Percentiles rank a stretch among this genome's conserved stretches.
Evolutionary conservation across 495 filamentous ascomycete genomes (phyloP).

Genomic region (Thermochaetoides thermophila): DNA sequence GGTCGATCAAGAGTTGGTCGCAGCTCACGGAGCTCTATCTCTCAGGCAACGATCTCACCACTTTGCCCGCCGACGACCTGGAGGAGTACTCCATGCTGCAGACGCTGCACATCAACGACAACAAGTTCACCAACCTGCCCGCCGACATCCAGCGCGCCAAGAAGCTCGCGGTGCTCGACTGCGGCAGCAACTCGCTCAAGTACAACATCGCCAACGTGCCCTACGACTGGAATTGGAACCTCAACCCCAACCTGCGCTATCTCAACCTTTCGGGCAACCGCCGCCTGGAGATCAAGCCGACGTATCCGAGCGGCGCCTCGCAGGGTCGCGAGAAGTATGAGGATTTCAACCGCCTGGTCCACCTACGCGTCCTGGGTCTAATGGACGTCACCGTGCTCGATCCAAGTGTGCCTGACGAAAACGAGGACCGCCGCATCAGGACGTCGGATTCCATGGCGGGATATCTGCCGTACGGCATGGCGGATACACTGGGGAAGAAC

Average conservation of each 20-base stretch:
- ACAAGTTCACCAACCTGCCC: slow-evolving; percentile 92
- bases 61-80: slow-evolving; percentile 83
- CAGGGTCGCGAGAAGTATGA: slow-evolving; percentile 61
- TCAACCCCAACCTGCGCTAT: slow-evolving; percentile 86
- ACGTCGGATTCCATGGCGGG: slow-evolving; percentile 90
- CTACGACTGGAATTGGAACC: slow-evolving; percentile 99
- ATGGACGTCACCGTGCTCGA: slow-evolving; percentile 94
- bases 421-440: slow-evolving; percentile 84
- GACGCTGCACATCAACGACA: slow-evolving; percentile 86
- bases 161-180: slow-evolving; percentile 72
- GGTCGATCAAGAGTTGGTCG: slow-evolving; percentile 75
- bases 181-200: slow-evolving; percentile 90
- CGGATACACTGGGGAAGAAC: slow-evolving; percentile 82
- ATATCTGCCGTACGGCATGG: slow-evolving; percentile 87
- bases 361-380: slow-evolving; percentile 77
- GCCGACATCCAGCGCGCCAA: slow-evolving; percentile 90
- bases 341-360: slow-evolving; percentile 75
- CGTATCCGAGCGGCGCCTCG: slow-evolving; percentile 30
- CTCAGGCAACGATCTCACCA: slow-evolving; percentile 87
- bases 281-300: slow-evolving; percentile 87
- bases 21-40: slow-evolving; percentile 84
- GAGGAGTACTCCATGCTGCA: slow-evolving; percentile 77
- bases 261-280: slow-evolving; percentile 97
- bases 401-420: slow-evolving; percentile 84
- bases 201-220: slow-evolving; percentile 99